phyloP scores from a whole-genome alignment of 352 stramenopile genomes.

The Phytophthora nicotianae region DNA sequence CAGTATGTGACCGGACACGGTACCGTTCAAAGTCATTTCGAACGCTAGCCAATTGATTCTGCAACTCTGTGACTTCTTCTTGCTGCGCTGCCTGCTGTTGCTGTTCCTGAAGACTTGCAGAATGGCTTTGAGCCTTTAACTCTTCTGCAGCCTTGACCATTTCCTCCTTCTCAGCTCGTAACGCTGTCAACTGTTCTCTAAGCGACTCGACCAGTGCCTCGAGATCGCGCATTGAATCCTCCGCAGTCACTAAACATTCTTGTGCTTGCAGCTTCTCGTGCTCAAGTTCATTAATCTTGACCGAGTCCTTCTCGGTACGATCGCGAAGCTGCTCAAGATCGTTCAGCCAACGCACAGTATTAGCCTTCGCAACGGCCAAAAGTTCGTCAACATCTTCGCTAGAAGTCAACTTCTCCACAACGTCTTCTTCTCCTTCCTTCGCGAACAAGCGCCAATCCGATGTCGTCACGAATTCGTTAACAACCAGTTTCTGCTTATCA shows the following conservation, averaged over 20 bases:
- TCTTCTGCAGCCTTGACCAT: constrained; percentile 18
- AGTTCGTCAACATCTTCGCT: constrained; percentile 11
- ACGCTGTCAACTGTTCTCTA: constrained; percentile 25
- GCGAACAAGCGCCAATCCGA: constrained; percentile 33
- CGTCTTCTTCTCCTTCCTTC: constrained; percentile 15
- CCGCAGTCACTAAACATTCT: constrained; percentile 16
- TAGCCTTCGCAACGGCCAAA: constrained; percentile 22
- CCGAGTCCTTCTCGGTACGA: constrained; percentile 7
- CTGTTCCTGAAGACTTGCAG: constrained; percentile 23
- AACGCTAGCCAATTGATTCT: constrained; percentile 43
- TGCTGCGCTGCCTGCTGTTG: constrained; percentile 31
- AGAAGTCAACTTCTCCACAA: constrained; percentile 2
- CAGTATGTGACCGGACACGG: constrained; percentile 63
- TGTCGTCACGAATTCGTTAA: constrained; percentile 28
- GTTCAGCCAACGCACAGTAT: constrained; percentile 27
- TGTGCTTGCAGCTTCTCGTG: constrained; percentile 26
- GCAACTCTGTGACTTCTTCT: constrained; percentile 34
- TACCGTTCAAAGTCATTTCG: constrained; percentile 74
- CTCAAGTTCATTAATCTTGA: constrained; percentile 17
- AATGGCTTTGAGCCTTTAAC: constrained; percentile 24
- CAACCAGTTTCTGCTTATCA: constrained; percentile 17
- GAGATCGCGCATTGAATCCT: constrained; percentile 26
- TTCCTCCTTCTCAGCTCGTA: constrained; percentile 26
- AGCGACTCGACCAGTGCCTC: constrained; percentile 29
- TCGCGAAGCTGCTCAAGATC: constrained; percentile 27